These are phyloP conservation scores for Scheffersomyces coipomensis DNA, from an alignment of 805 yeast species.

Conservation along the genomic window DNA sequence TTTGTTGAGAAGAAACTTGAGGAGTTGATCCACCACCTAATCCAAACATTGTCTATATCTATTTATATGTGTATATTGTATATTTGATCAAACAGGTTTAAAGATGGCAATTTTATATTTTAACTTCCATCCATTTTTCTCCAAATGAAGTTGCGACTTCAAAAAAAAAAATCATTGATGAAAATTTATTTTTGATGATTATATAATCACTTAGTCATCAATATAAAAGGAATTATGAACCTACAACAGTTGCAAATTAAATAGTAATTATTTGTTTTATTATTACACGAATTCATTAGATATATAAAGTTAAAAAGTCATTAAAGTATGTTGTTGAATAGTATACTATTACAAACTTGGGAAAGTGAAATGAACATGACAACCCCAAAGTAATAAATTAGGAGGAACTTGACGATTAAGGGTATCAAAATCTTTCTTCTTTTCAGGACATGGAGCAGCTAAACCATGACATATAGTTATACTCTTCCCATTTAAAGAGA, in stretches of 20 bases:
- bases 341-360: constrained; percentile 38
- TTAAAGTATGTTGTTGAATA: too few relatives aligned
- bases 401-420: constrained; percentile 16
- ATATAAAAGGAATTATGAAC: too few relatives aligned
- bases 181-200: too few relatives aligned
- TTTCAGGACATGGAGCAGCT: constrained; percentile 29
- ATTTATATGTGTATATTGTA: constrained; percentile 1
- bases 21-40: constrained; percentile 79
- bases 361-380: constrained; percentile 32
- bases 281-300: too few relatives aligned
- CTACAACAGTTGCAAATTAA: too few relatives aligned
- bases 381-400: constrained; percentile 30
- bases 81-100: constrained; percentile 1
- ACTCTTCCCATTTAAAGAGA: constrained; percentile 32
- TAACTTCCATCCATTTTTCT: neutral
- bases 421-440: constrained; percentile 20
- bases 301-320: too few relatives aligned
- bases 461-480: constrained; percentile 39
- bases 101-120: too few relatives aligned
- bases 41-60: constrained; percentile 55
- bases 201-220: too few relatives aligned
- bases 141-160: neutral
- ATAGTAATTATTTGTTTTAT: too few relatives aligned
- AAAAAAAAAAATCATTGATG: too few relatives aligned
- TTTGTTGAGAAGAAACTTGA: constrained; percentile 70